These are phyloP conservation scores for Cenchrus americanus DNA, from an alignment of 176 grass and related monocot genomes.

Conservation along the genomic window DNA sequence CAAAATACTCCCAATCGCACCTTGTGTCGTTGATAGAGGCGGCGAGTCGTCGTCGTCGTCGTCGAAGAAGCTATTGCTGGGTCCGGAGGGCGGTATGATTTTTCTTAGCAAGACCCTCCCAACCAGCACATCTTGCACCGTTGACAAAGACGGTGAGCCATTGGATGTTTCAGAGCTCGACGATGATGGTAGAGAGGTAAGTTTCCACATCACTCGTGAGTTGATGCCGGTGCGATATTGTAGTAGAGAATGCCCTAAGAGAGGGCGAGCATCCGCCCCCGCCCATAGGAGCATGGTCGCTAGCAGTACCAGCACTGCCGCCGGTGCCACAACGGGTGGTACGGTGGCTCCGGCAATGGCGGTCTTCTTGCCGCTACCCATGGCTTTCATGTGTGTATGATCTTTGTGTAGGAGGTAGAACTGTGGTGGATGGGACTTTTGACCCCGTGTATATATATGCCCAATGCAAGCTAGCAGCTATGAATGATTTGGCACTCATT, in stretches of 20 bases:
- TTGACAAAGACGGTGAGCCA: background rate
- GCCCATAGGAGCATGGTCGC: background rate
- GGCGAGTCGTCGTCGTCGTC: too few species aligned
- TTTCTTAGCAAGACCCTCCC: background rate
- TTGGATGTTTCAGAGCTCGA: background rate
- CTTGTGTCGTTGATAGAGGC: background rate
- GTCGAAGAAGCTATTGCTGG: background rate
- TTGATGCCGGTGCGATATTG: background rate
- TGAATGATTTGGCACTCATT: too few species aligned
- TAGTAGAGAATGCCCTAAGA: background rate
- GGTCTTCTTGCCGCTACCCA: background rate
- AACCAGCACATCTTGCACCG: too few species aligned
- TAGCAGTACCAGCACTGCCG: background rate
- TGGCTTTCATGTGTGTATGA: background rate
- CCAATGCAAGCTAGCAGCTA: background rate
- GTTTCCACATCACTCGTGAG: too few species aligned
- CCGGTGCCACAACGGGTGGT: background rate
- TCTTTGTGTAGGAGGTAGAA: background rate
- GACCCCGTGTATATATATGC: background rate
- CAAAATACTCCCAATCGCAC: background rate
- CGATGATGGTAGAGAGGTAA: too few species aligned
- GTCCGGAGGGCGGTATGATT: background rate
- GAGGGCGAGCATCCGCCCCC: background rate
- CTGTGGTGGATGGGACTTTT: background rate
- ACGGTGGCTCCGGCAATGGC: rapidly evolving